Evolutionary conservation across 176 grass and related monocot species (phyloP), one percentile per base, ranked within the genome.

Genomic region (Luzula sylvatica): DNA sequence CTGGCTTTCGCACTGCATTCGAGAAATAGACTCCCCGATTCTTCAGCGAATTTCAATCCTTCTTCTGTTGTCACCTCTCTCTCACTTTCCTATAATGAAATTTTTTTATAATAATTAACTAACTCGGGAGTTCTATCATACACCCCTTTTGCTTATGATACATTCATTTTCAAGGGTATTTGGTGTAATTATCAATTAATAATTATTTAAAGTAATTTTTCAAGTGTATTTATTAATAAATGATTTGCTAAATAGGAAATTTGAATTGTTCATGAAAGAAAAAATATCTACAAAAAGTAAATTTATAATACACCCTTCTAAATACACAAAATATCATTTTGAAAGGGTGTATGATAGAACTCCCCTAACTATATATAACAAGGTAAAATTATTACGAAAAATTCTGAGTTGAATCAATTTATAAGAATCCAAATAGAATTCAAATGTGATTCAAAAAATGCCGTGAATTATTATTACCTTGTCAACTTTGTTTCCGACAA

Each of bases 401-500:
- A 2, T 22, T 4, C 18, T 52, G 18, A 24, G 16, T 12, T 23
- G 48, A n/a, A n/a, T 52, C 5, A 52, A 29, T 23, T 54, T 20
- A 27, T 15, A 3, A 15, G 15, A 20, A 57, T 43, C 4, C 39
- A 61, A 35, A n/a, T 41, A 61, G 13, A 61, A 61, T 43, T 38
- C 43, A 42, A 12, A 11, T 40, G 4, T 40, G 32, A 58, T 19
- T 40, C 19, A 21, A 61, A 61, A 44, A 11, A 11, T 43, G 9
- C 8, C n/a, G n/a, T n/a, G n/a, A n/a, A n/a, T n/a, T 35, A 43
- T 14, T 23, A 61, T 29, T 72, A 98, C 92, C 92, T 90, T 90
- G 68, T 98, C 92, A 66, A 90, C 67, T 80, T 98, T 98, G 68
- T 90, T 98, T 39, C 92, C 81, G 46, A 98, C 85, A 61, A 98